These are phyloP conservation scores for Colletotrichum tabaci DNA, from an alignment of 2,329 filamentous ascomycete genomes.

Conservation along the genomic window DNA sequence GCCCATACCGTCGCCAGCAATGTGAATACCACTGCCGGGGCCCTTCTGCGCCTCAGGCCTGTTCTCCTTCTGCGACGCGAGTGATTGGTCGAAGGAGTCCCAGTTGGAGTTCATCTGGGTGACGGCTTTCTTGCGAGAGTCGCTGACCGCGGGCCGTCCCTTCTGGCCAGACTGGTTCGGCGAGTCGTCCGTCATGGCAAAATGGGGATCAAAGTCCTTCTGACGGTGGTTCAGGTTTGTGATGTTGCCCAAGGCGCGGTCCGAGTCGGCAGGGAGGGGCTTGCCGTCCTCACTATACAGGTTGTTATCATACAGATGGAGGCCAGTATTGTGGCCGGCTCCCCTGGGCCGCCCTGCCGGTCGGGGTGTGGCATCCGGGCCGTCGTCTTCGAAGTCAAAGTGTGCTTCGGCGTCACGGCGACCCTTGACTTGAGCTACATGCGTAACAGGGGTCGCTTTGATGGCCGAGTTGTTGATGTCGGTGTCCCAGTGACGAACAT, in stretches of 20 bases:
- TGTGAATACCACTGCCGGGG: conserved; percentile 54
- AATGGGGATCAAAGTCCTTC: conserved; percentile 85
- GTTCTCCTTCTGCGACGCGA: conserved; percentile 68
- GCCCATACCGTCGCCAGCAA: conserved; percentile 78
- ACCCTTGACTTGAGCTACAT: conserved; percentile 72
- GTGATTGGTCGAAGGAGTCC: conserved; percentile 69
- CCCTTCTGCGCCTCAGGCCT: conserved; percentile 46
- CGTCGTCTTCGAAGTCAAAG: conserved; percentile 87
- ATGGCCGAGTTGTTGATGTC: conserved; percentile 71
- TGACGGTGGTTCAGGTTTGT: conserved; percentile 81
- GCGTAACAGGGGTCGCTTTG: conserved; percentile 69
- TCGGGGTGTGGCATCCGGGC: conserved; percentile 67
- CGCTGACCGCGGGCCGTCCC: conserved; percentile 61
- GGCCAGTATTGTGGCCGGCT: conserved; percentile 75
- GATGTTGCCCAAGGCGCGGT: conserved; percentile 72
- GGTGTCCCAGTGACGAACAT: conserved; percentile 85
- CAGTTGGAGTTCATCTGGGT: conserved; percentile 81
- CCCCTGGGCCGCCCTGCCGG: conserved; percentile 64
- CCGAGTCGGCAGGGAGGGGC: conserved; percentile 53
- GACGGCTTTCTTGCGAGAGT: conserved; percentile 77
- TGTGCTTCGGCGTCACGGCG: conserved; percentile 86
- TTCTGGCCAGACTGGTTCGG: conserved; percentile 62
- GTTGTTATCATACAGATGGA: conserved; percentile 84
- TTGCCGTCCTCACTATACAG: conserved; percentile 74
- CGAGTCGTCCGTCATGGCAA: conserved; percentile 80